Evolutionary conservation across 2,329 filamentous ascomycete species (phyloP).

Genomic region (Curvularia eragrostidis): DNA sequence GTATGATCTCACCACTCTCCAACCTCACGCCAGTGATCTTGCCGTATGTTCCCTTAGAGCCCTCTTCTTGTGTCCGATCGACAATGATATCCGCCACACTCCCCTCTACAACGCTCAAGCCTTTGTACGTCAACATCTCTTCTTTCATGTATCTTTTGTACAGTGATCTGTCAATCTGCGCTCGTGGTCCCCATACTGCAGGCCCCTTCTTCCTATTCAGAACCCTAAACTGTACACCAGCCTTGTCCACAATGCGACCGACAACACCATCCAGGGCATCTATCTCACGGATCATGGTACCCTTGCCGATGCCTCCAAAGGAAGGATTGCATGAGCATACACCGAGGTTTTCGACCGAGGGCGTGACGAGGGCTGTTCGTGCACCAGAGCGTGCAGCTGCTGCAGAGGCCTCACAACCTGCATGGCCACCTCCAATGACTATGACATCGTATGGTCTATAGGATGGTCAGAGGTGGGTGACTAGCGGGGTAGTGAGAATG

Average conservation of each 20-base stretch:
- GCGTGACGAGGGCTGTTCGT: slow-evolving; percentile 87
- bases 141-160: slow-evolving; percentile 92
- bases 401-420: slow-evolving; percentile 90
- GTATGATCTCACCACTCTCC: slow-evolving; percentile 84
- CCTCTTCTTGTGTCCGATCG: slow-evolving; percentile 61
- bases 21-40: slow-evolving; percentile 85
- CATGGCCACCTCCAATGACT: slow-evolving; percentile 94
- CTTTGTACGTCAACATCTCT: slow-evolving; percentile 79
- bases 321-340: slow-evolving; percentile 97
- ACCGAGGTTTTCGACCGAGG: slow-evolving; percentile 84
- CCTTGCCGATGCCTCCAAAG: slow-evolving; percentile 98
- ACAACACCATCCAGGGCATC: slow-evolving; percentile 93
- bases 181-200: slow-evolving; percentile 94
- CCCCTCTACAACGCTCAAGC: slow-evolving; percentile 80
- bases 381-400: slow-evolving; percentile 89
- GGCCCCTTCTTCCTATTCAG: slow-evolving; percentile 90
- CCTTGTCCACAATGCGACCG: slow-evolving; percentile 88
- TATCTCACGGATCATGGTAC: slow-evolving; percentile 92
- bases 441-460: slow-evolving; percentile 85
- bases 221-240: slow-evolving; percentile 91
- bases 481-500: neutral
- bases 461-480: slow-evolving; percentile 21
- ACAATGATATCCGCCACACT: slow-evolving; percentile 93
- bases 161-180: slow-evolving; percentile 89
- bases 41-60: slow-evolving; percentile 61